Evolutionary conservation across 2,329 filamentous ascomycete species (phyloP).

Genomic region (Dryadomyces quercivorus): DNA sequence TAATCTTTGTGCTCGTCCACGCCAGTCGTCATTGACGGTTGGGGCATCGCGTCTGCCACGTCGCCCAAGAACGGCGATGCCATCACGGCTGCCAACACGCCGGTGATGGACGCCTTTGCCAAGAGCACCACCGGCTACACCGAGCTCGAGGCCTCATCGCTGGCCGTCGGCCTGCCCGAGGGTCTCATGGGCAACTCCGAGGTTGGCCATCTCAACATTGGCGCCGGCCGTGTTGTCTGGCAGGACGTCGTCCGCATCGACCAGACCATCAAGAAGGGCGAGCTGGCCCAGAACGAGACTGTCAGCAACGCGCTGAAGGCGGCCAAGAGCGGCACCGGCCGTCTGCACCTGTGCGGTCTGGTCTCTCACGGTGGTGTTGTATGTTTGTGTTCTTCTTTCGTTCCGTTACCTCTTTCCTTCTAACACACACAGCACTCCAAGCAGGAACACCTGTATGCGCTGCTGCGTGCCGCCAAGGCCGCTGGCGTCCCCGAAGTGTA

Average conservation of each 20-base stretch:
- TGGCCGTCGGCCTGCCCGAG: slow-evolving; percentile 90
- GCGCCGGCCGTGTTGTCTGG: slow-evolving; percentile 94
- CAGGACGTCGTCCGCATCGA: slow-evolving; percentile 97
- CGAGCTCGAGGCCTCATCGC: slow-evolving; percentile 87
- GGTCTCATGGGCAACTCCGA: slow-evolving; percentile 99
- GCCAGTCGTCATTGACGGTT: slow-evolving; percentile 94
- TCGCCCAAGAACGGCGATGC: slow-evolving; percentile 87
- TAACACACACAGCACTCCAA: slow-evolving; percentile 60
- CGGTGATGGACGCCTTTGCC: slow-evolving; percentile 87
- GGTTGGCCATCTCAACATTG: slow-evolving; percentile 97
- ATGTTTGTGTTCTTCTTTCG: slow-evolving; percentile 8
- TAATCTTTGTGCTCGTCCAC: slow-evolving; percentile 43
- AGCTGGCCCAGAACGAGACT: slow-evolving; percentile 63
- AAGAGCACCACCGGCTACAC: slow-evolving; percentile 74
- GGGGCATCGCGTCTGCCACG: slow-evolving; percentile 73
- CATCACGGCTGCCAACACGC: slow-evolving; percentile 85
- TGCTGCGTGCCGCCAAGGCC: slow-evolving; percentile 83
- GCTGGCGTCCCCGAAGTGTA: slow-evolving; percentile 80
- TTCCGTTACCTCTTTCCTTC: neutral
- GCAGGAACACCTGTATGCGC: slow-evolving; percentile 80
- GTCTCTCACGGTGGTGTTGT: slow-evolving; percentile 91
- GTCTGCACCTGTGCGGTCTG: slow-evolving; percentile 83
- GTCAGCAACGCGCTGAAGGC: slow-evolving; percentile 65
- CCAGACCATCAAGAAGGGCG: slow-evolving; percentile 74
- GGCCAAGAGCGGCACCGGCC: slow-evolving; percentile 79